phyloP scores from a whole-genome alignment of 2,329 filamentous ascomycete genomes.

The Hymenoscyphus salicellus region DNA sequence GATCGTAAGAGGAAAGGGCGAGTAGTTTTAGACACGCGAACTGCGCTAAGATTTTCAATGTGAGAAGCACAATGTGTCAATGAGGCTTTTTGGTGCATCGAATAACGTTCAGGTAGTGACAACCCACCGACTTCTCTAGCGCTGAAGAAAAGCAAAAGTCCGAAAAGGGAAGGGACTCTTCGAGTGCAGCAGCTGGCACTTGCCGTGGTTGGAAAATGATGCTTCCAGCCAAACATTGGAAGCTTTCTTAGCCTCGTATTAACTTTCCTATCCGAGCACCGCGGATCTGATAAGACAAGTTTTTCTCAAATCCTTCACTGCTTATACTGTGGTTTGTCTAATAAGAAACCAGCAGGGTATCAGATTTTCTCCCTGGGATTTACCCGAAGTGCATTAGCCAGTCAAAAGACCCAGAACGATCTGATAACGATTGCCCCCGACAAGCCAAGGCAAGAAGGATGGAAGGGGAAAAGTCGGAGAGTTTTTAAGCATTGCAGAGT shows the following conservation, averaged over 20 bases:
- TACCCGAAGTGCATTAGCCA: background rate
- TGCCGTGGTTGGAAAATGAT: background rate
- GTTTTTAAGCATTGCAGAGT: background rate
- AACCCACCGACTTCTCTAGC: background rate
- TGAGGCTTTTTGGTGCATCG: background rate
- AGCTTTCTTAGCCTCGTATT: background rate
- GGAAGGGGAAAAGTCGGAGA: background rate
- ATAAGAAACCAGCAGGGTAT: background rate
- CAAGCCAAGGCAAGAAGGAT: background rate
- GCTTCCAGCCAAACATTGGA: background rate
- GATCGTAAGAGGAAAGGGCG: background rate
- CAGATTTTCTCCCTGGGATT: background rate
- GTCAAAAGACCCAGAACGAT: background rate
- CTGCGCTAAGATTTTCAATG: background rate
- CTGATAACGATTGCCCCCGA: background rate
- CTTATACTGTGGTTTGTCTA: too few species aligned
- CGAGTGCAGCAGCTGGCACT: background rate
- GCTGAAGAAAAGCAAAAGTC: background rate
- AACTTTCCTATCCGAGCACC: too few species aligned
- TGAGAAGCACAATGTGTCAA: background rate
- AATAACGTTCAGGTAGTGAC: background rate
- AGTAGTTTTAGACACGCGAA: background rate
- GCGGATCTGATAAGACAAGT: slow-evolving; percentile 6
- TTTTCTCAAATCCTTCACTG: background rate
- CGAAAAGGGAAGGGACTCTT: background rate